phyloP scores from a whole-genome alignment of 805 yeast genomes.

The Candida ipomoeae region DNA sequence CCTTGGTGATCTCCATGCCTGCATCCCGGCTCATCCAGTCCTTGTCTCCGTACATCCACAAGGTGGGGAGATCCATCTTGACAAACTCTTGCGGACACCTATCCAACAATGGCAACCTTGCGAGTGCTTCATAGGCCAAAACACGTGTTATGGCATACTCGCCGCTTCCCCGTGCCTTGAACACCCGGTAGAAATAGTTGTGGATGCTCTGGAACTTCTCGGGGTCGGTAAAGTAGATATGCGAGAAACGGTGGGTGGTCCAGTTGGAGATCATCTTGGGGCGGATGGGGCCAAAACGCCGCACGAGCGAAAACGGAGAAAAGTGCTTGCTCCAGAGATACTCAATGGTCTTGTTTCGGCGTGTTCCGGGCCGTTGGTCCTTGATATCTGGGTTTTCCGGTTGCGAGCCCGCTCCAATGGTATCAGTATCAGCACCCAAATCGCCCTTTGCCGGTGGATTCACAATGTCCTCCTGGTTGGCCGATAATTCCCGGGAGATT shows the following conservation, averaged over 20 bases:
- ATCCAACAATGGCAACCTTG: slow-evolving; percentile 54
- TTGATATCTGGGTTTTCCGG: neutral
- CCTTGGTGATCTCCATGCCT: slow-evolving; percentile 36
- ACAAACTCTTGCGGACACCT: slow-evolving; percentile 43
- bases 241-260: slow-evolving; percentile 47
- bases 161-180: slow-evolving; percentile 57
- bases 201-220: slow-evolving; percentile 41
- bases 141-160: slow-evolving; percentile 60
- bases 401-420: neutral
- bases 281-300: slow-evolving; percentile 51
- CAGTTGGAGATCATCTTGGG: slow-evolving; percentile 49
- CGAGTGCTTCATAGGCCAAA: slow-evolving; percentile 54
- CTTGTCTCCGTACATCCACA: slow-evolving; percentile 63
- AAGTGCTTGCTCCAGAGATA: slow-evolving; percentile 48
- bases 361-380: slow-evolving; percentile 2
- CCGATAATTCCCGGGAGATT: slow-evolving; percentile 17
- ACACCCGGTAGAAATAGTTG: slow-evolving; percentile 50
- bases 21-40: slow-evolving; percentile 72
- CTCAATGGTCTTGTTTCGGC: slow-evolving; percentile 27
- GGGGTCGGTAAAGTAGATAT: slow-evolving; percentile 33
- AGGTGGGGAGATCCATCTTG: slow-evolving; percentile 40
- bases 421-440: neutral
- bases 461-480: slow-evolving; percentile 27
- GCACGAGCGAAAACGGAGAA: slow-evolving; percentile 52
- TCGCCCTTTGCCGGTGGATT: neutral